These are phyloP conservation scores for Garcileccinum viscosum DNA, from an alignment of 1,284 basidiomycete species.

Conservation along the genomic window DNA sequence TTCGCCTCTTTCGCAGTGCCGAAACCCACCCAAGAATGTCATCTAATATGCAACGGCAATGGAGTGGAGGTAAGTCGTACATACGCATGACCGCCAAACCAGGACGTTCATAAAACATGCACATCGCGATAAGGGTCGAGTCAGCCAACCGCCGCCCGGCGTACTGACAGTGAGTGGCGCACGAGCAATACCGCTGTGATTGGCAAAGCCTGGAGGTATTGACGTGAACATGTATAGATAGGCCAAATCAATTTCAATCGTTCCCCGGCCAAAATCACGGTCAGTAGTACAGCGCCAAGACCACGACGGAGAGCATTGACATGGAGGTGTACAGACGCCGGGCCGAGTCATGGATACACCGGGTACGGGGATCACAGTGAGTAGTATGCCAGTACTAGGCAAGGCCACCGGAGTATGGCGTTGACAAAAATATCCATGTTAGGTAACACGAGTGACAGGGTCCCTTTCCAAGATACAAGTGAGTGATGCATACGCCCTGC, in stretches of 20 bases:
- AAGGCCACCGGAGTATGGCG: background rate
- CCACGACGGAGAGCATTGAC: background rate
- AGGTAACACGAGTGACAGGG: background rate
- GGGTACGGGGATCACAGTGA: background rate
- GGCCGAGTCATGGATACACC: background rate
- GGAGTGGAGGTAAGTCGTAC: background rate
- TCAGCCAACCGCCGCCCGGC: background rate
- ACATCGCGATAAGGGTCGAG: background rate
- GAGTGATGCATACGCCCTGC: background rate
- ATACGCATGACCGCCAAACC: background rate
- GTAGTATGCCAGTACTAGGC: background rate
- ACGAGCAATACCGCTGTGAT: background rate
- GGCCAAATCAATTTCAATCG: background rate
- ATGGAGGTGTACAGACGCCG: background rate
- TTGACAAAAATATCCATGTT: background rate
- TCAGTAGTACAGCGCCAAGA: background rate
- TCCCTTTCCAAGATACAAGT: background rate
- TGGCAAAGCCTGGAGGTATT: background rate
- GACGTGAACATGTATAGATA: background rate
- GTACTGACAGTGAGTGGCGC: background rate
- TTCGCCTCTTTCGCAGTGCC: background rate
- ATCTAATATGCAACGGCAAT: background rate
- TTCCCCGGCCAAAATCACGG: background rate
- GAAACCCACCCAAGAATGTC: background rate
- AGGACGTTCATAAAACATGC: background rate